Base-by-base conservation (phyloP, 2,329 filamentous ascomycete species). In the Colletotrichum spaethianum region DNA sequence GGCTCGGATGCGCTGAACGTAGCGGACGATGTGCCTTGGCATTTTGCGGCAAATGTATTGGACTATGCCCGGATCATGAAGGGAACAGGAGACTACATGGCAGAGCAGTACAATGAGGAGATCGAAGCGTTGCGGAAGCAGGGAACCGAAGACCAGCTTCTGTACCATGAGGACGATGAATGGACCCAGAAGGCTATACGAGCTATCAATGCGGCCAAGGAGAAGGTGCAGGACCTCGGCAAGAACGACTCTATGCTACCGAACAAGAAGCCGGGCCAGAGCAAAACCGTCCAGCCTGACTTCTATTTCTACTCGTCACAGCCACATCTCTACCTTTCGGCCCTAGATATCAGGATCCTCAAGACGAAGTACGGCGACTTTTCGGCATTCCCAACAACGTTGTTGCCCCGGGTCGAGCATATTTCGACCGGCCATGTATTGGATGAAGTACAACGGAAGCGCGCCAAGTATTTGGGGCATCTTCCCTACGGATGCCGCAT, bases 11-110 rank as follows among this genome's bases (percentile, higher is more conserved):
- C 90, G 3, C 85, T 94, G 36, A 88, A 88, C 38, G 87, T 90
- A 26, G 90, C 89, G 11, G 91, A 96, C 62, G 93, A 95, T 77
- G 90, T 98, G 44, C 96, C 96, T 0, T 99, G 96, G 96, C 94
- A 97, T 80, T 95, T 96, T 82, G 94, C 94, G 7, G 95, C 94
- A 12, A 97, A 98, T 77, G 95, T 98, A 44, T 89, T 97, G 79
- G 96, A 99, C 80, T 99, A 98, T 81, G 94, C 95, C 20, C 91
- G 95, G 48, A 93, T 98, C 67, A 98, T 99, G 94, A 97, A 96
- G 80, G 96, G 95, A 8, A 96, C 94, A 5, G 91, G 93, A 77
- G 91, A 93, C 42, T 99, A 99, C 79, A 96, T 99, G 92, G 80
- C 86, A 16, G 87, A 90, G 64, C 93, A 98, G 79, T 96, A 92